A percentile compares a stretch with the other conserved stretches of the same genome.
These are phyloP conservation scores for Fraxinus quadrangulata DNA, from an alignment of 257 asterid genomes.

Conservation along the genomic window DNA sequence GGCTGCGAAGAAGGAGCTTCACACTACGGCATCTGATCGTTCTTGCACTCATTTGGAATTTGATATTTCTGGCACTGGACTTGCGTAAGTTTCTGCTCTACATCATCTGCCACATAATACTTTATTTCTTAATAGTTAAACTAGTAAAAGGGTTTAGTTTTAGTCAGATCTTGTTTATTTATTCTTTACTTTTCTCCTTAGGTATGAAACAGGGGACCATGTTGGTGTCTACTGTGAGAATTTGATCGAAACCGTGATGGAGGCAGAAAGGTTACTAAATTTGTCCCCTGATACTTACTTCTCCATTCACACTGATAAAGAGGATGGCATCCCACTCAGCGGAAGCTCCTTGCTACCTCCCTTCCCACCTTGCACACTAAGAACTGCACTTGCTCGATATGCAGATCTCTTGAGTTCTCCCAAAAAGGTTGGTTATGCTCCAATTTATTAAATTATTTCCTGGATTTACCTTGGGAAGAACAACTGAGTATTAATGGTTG, in stretches of 20 bases:
- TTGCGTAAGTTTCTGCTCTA: constrained; percentile 53
- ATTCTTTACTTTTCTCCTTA: constrained; percentile 34
- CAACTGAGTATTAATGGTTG: constrained; percentile 18
- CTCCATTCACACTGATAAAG: constrained; percentile 75
- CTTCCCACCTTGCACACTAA: constrained; percentile 89
- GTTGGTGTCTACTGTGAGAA: constrained; percentile 94
- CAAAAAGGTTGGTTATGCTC: constrained; percentile 60
- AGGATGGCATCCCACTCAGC: constrained; percentile 70
- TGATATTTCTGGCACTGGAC: constrained; percentile 89
- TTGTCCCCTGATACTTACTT: constrained; percentile 78
- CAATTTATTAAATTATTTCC: not conserved
- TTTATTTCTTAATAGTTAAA: not conserved
- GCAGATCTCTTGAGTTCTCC: constrained; percentile 94
- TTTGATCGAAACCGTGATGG: constrained; percentile 75
- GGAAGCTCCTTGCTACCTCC: constrained; percentile 73
- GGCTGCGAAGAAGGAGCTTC: constrained; percentile 90
- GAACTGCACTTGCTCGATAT: constrained; percentile 77
- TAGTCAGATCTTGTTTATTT: not conserved
- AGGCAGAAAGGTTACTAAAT: constrained; percentile 76
- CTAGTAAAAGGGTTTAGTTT: not conserved
- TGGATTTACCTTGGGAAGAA: not conserved
- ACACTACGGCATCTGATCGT: constrained; percentile 87
- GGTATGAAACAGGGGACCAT: constrained; percentile 98
- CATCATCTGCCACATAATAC: not conserved
- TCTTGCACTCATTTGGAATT: constrained; percentile 97